These are phyloP conservation scores for Fagus crenata DNA, from an alignment of 306 rosid species.

Conservation along the genomic window DNA sequence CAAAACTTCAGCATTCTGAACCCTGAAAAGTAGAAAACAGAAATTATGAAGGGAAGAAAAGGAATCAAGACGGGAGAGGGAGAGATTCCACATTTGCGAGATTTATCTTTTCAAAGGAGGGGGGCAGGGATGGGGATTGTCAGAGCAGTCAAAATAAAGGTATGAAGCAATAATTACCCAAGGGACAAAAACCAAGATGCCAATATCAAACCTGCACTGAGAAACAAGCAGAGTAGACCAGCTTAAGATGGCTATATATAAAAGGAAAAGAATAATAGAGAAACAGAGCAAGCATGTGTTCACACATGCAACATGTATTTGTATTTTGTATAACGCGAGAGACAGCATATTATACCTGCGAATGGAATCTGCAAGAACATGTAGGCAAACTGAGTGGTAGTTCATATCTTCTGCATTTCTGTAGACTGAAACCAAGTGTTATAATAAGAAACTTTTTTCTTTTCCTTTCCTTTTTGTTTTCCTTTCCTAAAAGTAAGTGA, in stretches of 20 bases:
- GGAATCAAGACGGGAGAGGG: constrained; percentile 1
- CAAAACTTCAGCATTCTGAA: constrained; percentile 95
- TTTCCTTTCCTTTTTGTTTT: no score
- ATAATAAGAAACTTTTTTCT: constrained; percentile 22
- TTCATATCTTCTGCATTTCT: constrained; percentile 99
- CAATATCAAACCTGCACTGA: constrained; percentile 97
- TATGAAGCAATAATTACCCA: constrained; percentile 54
- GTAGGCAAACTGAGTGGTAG: constrained; percentile 85
- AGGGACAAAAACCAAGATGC: constrained; percentile 97
- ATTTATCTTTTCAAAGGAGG: constrained; percentile 1
- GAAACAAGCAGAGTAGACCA: constrained; percentile 45
- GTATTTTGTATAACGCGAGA: not conserved
- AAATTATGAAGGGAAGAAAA: constrained; percentile 28
- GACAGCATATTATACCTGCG: constrained; percentile 70
- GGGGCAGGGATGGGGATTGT: not conserved
- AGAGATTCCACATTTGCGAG: not conserved
- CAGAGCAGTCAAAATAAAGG: not conserved
- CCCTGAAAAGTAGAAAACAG: constrained; percentile 50
- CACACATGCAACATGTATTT: constrained; percentile 15
- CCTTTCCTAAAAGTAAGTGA: no score
- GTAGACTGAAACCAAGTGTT: constrained; percentile 59
- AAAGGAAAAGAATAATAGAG: constrained; percentile 11
- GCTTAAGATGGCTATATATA: constrained; percentile 36
- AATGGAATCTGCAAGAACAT: constrained; percentile 94
- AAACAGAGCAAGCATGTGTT: constrained; percentile 8